A percentile compares a stretch with the other conserved stretches of the same genome.
Evolutionary conservation across 2,329 filamentous ascomycete species (phyloP).

Genomic region (Daldinia sp.): DNA sequence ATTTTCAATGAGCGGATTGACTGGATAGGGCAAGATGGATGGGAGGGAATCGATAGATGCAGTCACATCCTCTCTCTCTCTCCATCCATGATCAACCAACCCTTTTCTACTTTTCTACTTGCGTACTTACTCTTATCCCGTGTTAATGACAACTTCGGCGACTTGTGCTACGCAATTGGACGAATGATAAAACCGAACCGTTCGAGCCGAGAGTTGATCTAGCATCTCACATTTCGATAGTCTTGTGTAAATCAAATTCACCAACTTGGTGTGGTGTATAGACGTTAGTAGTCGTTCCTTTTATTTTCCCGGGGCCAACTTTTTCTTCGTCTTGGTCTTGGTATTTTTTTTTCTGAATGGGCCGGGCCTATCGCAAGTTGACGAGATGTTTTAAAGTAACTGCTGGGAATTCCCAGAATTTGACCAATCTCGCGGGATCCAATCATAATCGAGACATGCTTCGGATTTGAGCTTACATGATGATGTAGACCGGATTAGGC

Average conservation of each 20-base stretch:
- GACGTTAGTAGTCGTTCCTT: neutral
- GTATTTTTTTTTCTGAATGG: slow-evolving; percentile 6
- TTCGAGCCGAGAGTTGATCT: slow-evolving; percentile 40
- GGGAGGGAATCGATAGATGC: slow-evolving; percentile 29
- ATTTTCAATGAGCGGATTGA: slow-evolving; percentile 32
- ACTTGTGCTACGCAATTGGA: slow-evolving; percentile 46
- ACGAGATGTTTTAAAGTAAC: neutral
- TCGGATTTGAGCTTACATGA: slow-evolving; percentile 7
- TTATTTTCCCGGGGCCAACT: neutral
- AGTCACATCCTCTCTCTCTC: slow-evolving; percentile 25
- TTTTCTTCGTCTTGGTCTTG: neutral
- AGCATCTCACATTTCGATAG: slow-evolving; percentile 42
- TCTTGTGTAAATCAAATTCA: slow-evolving; percentile 33
- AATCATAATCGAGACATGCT: slow-evolving; percentile 30
- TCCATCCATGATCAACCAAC: slow-evolving; percentile 20
- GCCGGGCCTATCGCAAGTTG: slow-evolving; percentile 14
- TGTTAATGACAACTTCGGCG: slow-evolving; percentile 41
- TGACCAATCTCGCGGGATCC: slow-evolving; percentile 36
- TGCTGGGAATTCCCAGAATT: slow-evolving; percentile 33
- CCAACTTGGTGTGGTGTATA: slow-evolving; percentile 7
- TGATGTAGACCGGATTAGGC: slow-evolving; percentile 21
- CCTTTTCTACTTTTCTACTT: slow-evolving; percentile 5
- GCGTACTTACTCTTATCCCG: slow-evolving; percentile 9
- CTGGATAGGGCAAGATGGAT: slow-evolving; percentile 26
- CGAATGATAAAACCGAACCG: slow-evolving; percentile 43